Conservation (phyloP, 805 yeast species). For the Tetrapisispora iriomotensis region DNA sequence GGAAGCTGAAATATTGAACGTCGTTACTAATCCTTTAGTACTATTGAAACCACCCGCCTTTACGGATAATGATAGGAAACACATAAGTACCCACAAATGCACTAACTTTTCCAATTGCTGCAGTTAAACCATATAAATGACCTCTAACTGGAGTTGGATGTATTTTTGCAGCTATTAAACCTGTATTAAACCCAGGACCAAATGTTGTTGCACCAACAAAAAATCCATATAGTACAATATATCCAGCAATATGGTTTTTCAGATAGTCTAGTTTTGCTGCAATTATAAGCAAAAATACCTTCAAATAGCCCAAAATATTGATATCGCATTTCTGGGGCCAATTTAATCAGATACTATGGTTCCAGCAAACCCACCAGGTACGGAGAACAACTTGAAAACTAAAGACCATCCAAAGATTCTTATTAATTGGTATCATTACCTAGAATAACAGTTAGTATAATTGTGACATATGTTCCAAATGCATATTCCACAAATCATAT, state of each 20-base stretch:
- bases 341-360: conserved; percentile 73
- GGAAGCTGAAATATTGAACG: conserved; percentile 74
- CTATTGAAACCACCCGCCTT: conserved; percentile 38
- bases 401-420: conserved; percentile 87
- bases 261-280: conserved; percentile 56
- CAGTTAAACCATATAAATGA: conserved; percentile 82
- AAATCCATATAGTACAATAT: conserved; percentile 80
- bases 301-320: conserved; percentile 60
- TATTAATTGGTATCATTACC: conserved; percentile 52
- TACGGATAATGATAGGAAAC: conserved; percentile 67
- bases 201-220: conserved; percentile 83
- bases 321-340: conserved; percentile 82
- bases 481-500: conserved; percentile 85
- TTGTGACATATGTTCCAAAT: conserved; percentile 73
- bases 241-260: conserved; percentile 56
- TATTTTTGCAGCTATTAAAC: conserved; percentile 78
- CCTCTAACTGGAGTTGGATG: conserved; percentile 84
- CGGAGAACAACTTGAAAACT: conserved; percentile 75
- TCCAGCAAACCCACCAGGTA: conserved; percentile 85
- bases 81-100: conserved; percentile 86
- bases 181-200: conserved; percentile 91
- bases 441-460: conserved; percentile 51
- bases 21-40: conserved; percentile 39
- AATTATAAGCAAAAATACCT: conserved; percentile 75
- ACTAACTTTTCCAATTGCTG: conserved; percentile 86